phyloP scores from a whole-genome alignment of 1,284 basidiomycete genomes.

The Ceratobasidium sp. region DNA sequence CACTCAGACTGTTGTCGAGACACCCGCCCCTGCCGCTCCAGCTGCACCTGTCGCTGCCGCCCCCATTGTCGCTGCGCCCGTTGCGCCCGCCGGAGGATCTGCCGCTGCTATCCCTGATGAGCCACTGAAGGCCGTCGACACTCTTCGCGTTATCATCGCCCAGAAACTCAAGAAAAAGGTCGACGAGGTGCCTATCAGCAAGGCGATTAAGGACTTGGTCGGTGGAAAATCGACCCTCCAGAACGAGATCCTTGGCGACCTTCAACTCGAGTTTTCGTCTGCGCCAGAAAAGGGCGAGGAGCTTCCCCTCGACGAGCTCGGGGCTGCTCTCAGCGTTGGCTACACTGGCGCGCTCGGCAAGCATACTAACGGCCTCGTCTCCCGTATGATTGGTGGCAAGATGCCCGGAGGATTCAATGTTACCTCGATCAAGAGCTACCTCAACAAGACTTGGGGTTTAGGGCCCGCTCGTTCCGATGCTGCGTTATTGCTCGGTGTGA shows the following conservation, averaged over 20 bases:
- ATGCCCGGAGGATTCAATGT: conserved; percentile 99
- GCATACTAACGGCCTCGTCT: conserved; percentile 92
- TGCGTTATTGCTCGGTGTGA: conserved; percentile 91
- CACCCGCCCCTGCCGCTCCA: conserved; percentile 58
- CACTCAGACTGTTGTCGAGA: conserved; percentile 60
- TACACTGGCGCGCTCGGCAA: conserved; percentile 93
- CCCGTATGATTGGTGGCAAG: conserved; percentile 93
- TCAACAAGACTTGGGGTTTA: conserved; percentile 94
- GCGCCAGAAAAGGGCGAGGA: conserved; percentile 99
- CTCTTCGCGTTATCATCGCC: conserved; percentile 90
- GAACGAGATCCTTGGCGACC: conserved; percentile 95
- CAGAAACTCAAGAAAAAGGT: conserved; percentile 98
- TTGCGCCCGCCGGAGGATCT: conserved; percentile 66
- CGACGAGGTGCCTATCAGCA: conserved; percentile 89
- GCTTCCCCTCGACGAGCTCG: conserved; percentile 94
- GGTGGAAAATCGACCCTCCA: conserved; percentile 98
- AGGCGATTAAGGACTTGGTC: conserved; percentile 98
- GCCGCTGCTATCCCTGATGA: conserved; percentile 87
- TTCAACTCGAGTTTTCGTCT: conserved; percentile 89
- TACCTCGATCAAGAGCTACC: conserved; percentile 90
- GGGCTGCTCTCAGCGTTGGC: conserved; percentile 84
- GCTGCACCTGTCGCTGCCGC: conserved; percentile 63
- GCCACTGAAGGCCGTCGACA: conserved; percentile 92
- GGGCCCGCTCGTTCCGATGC: conserved; percentile 90
- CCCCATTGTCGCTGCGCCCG: conserved; percentile 62